phyloP scores from a whole-genome alignment of 2,329 filamentous ascomycete species.

The Immersiporthe knoxdaviesiana region DNA sequence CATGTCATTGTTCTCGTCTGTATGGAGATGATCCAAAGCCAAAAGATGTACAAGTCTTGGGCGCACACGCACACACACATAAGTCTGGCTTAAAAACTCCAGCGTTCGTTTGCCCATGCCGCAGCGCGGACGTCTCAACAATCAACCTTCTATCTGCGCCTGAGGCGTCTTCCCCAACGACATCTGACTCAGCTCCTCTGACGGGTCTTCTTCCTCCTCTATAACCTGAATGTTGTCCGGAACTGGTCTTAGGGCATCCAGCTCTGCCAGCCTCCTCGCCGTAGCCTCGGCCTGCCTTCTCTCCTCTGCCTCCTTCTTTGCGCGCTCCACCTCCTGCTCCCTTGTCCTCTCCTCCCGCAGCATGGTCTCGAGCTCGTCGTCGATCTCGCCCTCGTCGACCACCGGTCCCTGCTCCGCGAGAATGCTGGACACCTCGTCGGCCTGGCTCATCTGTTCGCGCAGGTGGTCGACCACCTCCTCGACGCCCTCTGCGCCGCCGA shows the following conservation, averaged over 20 bases:
- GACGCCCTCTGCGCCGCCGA: constrained; percentile 76
- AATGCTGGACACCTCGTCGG: constrained; percentile 80
- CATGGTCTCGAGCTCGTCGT: constrained; percentile 82
- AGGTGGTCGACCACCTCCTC: constrained; percentile 76
- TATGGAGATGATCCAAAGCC: not conserved
- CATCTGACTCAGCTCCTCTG: constrained; percentile 43
- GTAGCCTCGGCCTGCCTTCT: constrained; percentile 39
- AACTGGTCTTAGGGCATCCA: constrained; percentile 45
- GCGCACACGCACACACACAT: not conserved
- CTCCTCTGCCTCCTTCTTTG: constrained; percentile 49
- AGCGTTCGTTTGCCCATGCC: constrained; percentile 12
- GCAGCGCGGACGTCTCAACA: constrained; percentile 14
- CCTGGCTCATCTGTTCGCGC: constrained; percentile 77
- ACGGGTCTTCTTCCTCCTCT: constrained; percentile 39
- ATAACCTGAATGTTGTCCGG: constrained; percentile 38
- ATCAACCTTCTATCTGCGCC: constrained; percentile 31
- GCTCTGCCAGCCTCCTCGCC: constrained; percentile 51
- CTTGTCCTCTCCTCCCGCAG: constrained; percentile 64
- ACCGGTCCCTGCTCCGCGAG: constrained; percentile 65
- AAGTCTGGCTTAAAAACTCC: not conserved
- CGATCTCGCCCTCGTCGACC: constrained; percentile 82
- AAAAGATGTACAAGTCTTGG: not conserved
- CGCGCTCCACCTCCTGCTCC: constrained; percentile 54
- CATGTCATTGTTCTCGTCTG: not conserved
- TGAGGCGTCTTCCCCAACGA: constrained; percentile 40